Base-by-base conservation (phyloP, 345 rosid species). In the Eutrema heterophyllum region DNA sequence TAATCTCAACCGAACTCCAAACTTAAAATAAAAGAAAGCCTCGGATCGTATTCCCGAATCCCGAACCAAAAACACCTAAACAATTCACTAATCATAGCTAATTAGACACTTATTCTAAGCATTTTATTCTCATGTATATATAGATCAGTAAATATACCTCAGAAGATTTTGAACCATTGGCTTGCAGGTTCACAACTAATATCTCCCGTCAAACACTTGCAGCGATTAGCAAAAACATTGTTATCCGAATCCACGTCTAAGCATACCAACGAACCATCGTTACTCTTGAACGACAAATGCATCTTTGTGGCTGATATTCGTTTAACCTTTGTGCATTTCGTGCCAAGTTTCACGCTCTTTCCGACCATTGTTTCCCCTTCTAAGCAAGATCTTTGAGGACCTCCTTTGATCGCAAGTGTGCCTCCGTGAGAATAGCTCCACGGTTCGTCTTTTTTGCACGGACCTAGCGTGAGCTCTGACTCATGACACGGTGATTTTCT, bases 131-230 rank as follows among this genome's bases (percentile, higher is more conserved):
- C 39, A 36, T 21, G 24, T 15, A 13, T 9, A 13, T 9, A 3
- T 13, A 18, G 7, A 45, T 51, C 49, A 50, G 27, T 38, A 49
- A 39, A 15, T 11, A 13, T 4, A 53, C 8, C 27, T 72, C 35
- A 74, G 14, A 83, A 84, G 43, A 89, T 74, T 66, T 89, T 89
- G 81, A 89, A 88, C 93, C 93, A 89, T 55, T 90, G 91, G 75
- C 87, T 87, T 71, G 45, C 80, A 18, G 92, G 89, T 45, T 87
- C 92, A 40, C 96, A 89, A 1, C 15, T 69, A 12, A 24, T 69
- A 64, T 89, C 88, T 45, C 30, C 72, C 15, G 65, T 80, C 75
- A 87, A 58, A 72, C 93, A 89, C 50, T 81, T 86, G 79, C 96
- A 89, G 12, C 43, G 50, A 40, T 68, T 86, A 21, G 80, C 79